Evolutionary conservation across 2,329 filamentous ascomycete species (phyloP), one percentile per base, ranked within the genome.

Genomic region (Lachnellula suecica): DNA sequence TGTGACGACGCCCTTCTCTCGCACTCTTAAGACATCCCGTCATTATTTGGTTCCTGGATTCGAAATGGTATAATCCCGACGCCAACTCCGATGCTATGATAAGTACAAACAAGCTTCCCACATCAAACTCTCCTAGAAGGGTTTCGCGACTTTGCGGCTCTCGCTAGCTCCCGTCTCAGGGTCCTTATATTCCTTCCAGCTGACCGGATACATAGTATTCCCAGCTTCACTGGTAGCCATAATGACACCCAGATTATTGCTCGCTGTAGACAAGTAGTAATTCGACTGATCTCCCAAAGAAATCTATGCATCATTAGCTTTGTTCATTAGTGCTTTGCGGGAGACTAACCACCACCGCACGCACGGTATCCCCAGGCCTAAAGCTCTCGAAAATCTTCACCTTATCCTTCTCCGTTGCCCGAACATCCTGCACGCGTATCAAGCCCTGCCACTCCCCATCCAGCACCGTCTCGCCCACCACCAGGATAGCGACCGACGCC

Each of bases 161-260:
- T 97, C 94, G 60, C 78, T 84, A 42, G 77, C 67, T 3, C 91
- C 91, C 6, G 87, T 95, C 65, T 87, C 83, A 0, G 85, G 84
- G 74, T 97, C 93, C 66, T 83, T 82, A 74, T 95, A 96, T 73
- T 97, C 93, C 74, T 87, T 95, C 94, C 94, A 99, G 71, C 87
- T 95, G 50, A 96, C 82, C 2, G 94, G 93, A 64, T 88, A 88
- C 91, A 97, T 96, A 63, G 88, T 82, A 71, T 95, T 93, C 1
- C 92, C 92, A 2, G 81, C 82, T 68, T 96, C 91, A 67, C 91
- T 95, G 62, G 83, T 87, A 9, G 93, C 94, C 84, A 97, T 89
- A 35, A 99, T 89, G 53, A 97, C 93, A 2, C 94, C 94, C 37
- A 96, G 78, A 68, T 96, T 89, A 71, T 99, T 97, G 61, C 84